A percentile compares a stretch with the other conserved stretches of the same genome.
Conservation (phyloP, 306 rosid species). For the Cucurbita ficifolia region DNA sequence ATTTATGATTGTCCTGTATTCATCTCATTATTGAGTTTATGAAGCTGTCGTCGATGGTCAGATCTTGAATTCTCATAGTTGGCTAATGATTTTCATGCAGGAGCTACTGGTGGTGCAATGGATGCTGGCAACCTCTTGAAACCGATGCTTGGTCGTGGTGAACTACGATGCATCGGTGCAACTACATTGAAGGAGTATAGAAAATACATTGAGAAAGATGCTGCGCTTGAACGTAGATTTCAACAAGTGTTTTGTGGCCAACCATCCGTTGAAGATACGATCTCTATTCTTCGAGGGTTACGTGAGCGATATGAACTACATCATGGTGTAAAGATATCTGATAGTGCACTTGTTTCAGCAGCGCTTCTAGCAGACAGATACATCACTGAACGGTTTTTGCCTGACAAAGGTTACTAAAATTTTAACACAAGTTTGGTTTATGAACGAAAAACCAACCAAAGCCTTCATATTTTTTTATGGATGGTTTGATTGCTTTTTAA, state of each 20-base stretch:
- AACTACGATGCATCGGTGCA: constrained; percentile 94
- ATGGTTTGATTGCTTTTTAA: background rate
- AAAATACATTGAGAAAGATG: constrained; percentile 90
- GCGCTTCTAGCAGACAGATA: constrained; percentile 90
- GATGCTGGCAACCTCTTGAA: constrained; percentile 97
- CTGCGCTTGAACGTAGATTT: constrained; percentile 94
- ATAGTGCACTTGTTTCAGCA: constrained; percentile 90
- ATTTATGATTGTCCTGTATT: background rate
- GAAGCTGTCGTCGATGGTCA: background rate
- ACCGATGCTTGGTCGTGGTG: constrained; percentile 98
- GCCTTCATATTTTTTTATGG: background rate
- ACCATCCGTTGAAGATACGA: constrained; percentile 84
- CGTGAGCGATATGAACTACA: constrained; percentile 96
- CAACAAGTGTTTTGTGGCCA: constrained; percentile 90
- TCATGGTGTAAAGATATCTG: constrained; percentile 96
- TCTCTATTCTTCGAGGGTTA: constrained; percentile 94
- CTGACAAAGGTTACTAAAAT: constrained; percentile 58
- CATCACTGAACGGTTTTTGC: constrained; percentile 81
- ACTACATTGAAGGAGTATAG: constrained; percentile 88
- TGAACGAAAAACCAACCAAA: background rate
- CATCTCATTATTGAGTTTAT: background rate
- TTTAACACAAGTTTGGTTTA: too few species aligned
- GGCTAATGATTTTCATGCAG: constrained; percentile 26
- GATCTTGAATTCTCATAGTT: background rate
- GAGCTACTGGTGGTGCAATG: constrained; percentile 98